Percentiles rank a stretch among this genome's conserved stretches.
Conservation (phyloP, 176 grass and related monocot species). For the Tuctoria greenei region DNA sequence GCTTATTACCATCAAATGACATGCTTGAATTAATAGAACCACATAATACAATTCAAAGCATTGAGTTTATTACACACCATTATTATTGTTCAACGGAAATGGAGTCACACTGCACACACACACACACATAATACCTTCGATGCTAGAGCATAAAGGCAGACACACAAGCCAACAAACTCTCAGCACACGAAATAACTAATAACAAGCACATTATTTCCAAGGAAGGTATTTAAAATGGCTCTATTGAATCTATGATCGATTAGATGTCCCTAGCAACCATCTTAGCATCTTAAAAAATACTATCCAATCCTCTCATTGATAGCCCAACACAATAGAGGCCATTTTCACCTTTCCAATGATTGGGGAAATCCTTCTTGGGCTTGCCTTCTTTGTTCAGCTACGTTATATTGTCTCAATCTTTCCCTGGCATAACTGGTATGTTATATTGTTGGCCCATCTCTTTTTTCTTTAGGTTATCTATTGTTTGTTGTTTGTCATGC, state of each 20-base stretch:
- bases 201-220: neutral
- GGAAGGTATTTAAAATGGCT: neutral
- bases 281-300: conserved; percentile 48
- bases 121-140: neutral
- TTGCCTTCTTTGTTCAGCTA: conserved; percentile 51
- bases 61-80: too few species aligned
- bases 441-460: too few species aligned
- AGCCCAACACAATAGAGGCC: conserved; percentile 63
- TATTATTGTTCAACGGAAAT: neutral
- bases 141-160: neutral
- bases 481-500: too few species aligned
- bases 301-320: conserved; percentile 46
- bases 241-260: neutral
- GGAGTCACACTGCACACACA: neutral
- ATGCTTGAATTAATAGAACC: too few species aligned
- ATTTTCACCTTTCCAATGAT: conserved; percentile 69
- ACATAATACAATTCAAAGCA: too few species aligned
- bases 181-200: neutral
- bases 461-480: too few species aligned
- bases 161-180: neutral
- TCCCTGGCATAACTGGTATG: too few species aligned
- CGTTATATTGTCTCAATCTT: too few species aligned
- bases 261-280: conserved; percentile 59
- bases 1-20: too few species aligned
- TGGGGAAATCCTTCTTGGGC: conserved; percentile 44